phyloP scores from a whole-genome alignment of 441 rosid genomes.

The Pelargonium myrrhifolium region DNA sequence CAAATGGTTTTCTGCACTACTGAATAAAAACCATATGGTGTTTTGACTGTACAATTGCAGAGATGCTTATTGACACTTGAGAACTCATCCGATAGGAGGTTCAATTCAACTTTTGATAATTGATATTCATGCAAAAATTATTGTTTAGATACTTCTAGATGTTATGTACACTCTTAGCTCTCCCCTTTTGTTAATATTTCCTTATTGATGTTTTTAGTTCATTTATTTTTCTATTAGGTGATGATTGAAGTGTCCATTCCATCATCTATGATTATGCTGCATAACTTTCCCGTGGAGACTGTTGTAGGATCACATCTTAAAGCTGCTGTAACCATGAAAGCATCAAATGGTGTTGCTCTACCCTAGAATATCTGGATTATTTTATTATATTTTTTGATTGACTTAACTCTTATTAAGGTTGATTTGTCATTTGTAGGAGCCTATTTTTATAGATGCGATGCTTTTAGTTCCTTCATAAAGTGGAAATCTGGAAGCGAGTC shows the following conservation, averaged over 20 bases:
- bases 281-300: constrained; percentile 74
- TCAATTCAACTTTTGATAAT: not conserved
- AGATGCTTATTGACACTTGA: not conserved
- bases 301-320: constrained; percentile 72
- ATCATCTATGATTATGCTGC: constrained; percentile 70
- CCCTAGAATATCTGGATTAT: constrained; percentile 19
- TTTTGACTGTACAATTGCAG: not conserved
- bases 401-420: constrained; percentile 24
- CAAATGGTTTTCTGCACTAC: not conserved
- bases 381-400: constrained; percentile 19
- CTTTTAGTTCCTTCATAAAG: constrained; percentile 56
- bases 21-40: not conserved
- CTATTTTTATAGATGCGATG: constrained; percentile 68
- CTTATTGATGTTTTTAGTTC: not conserved
- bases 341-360: constrained; percentile 53
- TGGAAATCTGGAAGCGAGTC: constrained; percentile 82
- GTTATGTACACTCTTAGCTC: not conserved
- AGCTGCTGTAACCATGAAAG: constrained; percentile 81
- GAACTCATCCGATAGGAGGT: not conserved
- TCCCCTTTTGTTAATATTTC: constrained; percentile 1
- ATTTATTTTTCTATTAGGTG: constrained; percentile 37
- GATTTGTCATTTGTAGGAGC: constrained; percentile 48
- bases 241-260: constrained; percentile 77
- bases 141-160: not conserved
- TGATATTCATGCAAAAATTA: not conserved